A percentile compares a stretch with the other conserved stretches of the same genome.
These are phyloP conservation scores for Pseudevernia furfuracea DNA, from an alignment of 495 filamentous ascomycete species.

Conservation along the genomic window DNA sequence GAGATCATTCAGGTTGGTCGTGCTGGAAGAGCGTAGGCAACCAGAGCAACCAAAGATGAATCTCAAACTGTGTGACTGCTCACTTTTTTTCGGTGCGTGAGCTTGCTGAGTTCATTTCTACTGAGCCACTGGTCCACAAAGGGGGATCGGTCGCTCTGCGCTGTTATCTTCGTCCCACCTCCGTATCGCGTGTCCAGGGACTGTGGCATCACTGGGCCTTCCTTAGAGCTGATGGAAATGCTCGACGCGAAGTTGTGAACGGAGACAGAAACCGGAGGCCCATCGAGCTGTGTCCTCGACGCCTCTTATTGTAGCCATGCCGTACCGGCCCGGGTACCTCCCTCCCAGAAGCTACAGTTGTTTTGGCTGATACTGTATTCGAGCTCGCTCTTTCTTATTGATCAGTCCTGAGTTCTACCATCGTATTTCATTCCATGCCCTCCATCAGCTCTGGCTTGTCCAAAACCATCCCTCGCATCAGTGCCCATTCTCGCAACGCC, in stretches of 20 bases:
- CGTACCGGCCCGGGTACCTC: background rate
- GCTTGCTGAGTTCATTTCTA: background rate
- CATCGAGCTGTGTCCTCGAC: background rate
- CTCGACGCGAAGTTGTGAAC: background rate
- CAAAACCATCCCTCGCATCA: constrained; percentile 76
- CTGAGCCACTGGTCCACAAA: background rate
- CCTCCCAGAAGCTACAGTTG: background rate
- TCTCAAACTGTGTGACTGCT: background rate
- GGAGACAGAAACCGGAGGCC: background rate
- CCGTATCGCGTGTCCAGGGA: background rate
- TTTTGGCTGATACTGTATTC: background rate
- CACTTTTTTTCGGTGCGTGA: background rate
- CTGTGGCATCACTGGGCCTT: background rate
- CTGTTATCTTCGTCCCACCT: background rate
- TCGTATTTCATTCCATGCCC: constrained; percentile 61
- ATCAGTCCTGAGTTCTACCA: background rate
- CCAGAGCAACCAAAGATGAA: background rate
- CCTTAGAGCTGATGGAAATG: background rate
- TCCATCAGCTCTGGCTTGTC: constrained; percentile 83
- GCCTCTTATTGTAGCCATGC: background rate
- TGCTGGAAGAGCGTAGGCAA: constrained; percentile 56
- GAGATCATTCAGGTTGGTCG: constrained; percentile 77
- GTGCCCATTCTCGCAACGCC: constrained; percentile 68
- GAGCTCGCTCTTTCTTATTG: background rate
- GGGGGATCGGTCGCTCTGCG: background rate